phyloP scores from a whole-genome alignment of 192 early-diverging fungal species.

The Coemansia sp. region DNA sequence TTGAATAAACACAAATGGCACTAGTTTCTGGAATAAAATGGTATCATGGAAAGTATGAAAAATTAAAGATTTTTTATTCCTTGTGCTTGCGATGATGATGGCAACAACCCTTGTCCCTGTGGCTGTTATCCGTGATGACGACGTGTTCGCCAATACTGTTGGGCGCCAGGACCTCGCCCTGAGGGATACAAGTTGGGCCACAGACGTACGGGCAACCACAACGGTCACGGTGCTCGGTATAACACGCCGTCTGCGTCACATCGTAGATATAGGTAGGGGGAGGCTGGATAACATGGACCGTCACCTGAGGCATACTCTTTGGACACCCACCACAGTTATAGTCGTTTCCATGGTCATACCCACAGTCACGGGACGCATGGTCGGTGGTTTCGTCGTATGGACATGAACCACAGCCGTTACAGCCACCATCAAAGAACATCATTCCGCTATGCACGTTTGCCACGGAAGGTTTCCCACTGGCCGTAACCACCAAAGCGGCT shows the following conservation, averaged over 20 bases:
- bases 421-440: conserved; percentile 3
- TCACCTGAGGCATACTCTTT: conserved; percentile 29
- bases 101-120: not conserved
- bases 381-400: conserved; percentile 8
- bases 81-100: too few relatives aligned
- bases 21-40: too few relatives aligned
- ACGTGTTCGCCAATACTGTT: conserved; percentile 23
- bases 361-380: conserved; percentile 10
- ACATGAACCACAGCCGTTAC: too few relatives aligned
- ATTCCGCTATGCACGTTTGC: not conserved
- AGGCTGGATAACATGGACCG: conserved; percentile 44
- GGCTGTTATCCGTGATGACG: conserved; percentile 7
- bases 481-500: conserved; percentile 3
- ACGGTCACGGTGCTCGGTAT: conserved; percentile 47
- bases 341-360: conserved; percentile 9
- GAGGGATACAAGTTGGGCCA: conserved; percentile 40
- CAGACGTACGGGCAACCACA: conserved; percentile 41
- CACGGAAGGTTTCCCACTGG: not conserved
- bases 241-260: conserved; percentile 39
- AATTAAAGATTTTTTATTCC: too few relatives aligned
- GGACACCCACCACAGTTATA: conserved; percentile 16
- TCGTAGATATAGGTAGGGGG: conserved; percentile 46
- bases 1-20: too few relatives aligned
- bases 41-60: too few relatives aligned
- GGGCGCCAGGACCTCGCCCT: conserved; percentile 43